These are phyloP conservation scores for Echites panduratus DNA, from an alignment of 257 asterid genomes.

Conservation along the genomic window DNA sequence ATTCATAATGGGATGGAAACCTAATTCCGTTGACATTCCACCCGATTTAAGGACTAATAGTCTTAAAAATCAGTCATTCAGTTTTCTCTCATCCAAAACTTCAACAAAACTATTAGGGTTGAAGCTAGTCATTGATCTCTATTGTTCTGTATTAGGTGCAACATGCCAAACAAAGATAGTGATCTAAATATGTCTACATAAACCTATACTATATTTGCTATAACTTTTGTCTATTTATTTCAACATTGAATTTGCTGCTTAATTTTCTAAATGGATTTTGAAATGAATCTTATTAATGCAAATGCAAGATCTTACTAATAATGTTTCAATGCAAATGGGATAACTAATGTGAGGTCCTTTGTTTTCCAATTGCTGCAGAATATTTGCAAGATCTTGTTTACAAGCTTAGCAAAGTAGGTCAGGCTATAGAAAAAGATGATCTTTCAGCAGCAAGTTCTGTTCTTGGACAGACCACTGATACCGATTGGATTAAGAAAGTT, in stretches of 20 bases:
- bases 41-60: no score
- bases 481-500: constrained; percentile 69
- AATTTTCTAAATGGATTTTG: neutral
- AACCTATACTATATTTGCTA: no score
- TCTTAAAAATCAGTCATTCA: no score
- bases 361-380: constrained; percentile 37
- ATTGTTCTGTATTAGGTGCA: no score
- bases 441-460: constrained; percentile 57
- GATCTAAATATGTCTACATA: no score
- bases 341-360: neutral
- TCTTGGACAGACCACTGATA: constrained; percentile 63
- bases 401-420: constrained; percentile 73
- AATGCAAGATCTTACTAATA: neutral
- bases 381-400: constrained; percentile 84
- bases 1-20: no score
- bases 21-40: no score
- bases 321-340: neutral
- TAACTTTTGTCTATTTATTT: no score
- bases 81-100: no score
- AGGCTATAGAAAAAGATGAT: constrained; percentile 80
- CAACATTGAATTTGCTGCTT: neutral
- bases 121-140: no score
- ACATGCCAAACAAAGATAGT: no score
- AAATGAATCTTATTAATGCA: neutral
- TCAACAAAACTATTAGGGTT: no score